phyloP scores from a whole-genome alignment of 2,329 filamentous ascomycete genomes.

The Lachnellula suecica region DNA sequence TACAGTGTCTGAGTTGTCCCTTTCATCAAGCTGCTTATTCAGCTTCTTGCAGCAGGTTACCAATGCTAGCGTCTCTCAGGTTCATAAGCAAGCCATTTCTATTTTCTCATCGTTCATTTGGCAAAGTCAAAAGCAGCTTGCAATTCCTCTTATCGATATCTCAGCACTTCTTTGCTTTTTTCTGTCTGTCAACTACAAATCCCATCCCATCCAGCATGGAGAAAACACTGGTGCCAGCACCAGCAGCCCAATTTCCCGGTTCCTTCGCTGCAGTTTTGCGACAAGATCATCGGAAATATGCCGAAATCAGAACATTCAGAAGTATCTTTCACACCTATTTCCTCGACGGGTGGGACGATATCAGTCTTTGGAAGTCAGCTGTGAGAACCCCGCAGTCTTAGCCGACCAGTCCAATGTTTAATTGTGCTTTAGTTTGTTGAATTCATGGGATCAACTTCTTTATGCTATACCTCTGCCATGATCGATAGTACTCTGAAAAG shows the following conservation, averaged over 20 bases:
- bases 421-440: conserved; percentile 34
- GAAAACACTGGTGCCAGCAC: conserved; percentile 2
- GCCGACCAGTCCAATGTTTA: too few species aligned
- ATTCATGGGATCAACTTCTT: conserved; percentile 27
- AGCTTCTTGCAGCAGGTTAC: conserved; percentile 3
- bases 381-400: too few species aligned
- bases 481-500: conserved; percentile 31
- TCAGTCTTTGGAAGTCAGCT: conserved; percentile 15
- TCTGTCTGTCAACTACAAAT: background rate
- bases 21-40: conserved; percentile 3
- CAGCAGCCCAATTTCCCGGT: conserved; percentile 19
- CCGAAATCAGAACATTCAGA: conserved; percentile 4
- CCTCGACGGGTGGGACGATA: conserved; percentile 18
- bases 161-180: background rate
- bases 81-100: background rate
- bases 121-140: background rate
- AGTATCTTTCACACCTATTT: conserved; percentile 5
- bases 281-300: conserved; percentile 9
- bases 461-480: conserved; percentile 34
- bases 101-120: background rate
- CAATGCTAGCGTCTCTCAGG: background rate
- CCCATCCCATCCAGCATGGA: background rate
- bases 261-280: conserved; percentile 20
- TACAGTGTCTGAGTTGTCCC: background rate
- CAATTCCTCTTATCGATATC: too few species aligned